phyloP scores from a whole-genome alignment of 192 early-diverging fungal genomes.

The Coemansia sp. region DNA sequence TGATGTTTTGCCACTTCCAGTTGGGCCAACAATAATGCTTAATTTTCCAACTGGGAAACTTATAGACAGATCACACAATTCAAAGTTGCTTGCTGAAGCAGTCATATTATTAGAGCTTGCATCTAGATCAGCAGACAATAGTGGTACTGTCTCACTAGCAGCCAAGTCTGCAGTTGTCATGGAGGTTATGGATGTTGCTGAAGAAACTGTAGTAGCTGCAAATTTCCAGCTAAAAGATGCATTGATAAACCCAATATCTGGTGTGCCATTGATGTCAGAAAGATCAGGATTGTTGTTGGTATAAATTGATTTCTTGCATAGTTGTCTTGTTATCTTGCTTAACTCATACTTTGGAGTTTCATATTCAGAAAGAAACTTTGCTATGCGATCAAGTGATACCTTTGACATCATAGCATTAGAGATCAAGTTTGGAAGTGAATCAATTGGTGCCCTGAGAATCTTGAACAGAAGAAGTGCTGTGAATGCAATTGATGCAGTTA shows the following conservation, averaged over 20 bases:
- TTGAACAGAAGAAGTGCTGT: slow-evolving; percentile 72
- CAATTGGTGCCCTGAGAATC: slow-evolving; percentile 58
- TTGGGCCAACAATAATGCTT: slow-evolving; percentile 80
- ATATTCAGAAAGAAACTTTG: slow-evolving; percentile 75
- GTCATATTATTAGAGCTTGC: background rate
- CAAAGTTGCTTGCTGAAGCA: slow-evolving; percentile 37
- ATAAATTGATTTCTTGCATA: slow-evolving; percentile 16
- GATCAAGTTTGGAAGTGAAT: slow-evolving; percentile 60
- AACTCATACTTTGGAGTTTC: slow-evolving; percentile 60
- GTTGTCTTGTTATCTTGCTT: slow-evolving; percentile 10
- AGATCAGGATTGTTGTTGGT: slow-evolving; percentile 21
- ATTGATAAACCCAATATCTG: slow-evolving; percentile 66
- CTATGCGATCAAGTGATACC: slow-evolving; percentile 71
- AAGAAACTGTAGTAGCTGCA: slow-evolving; percentile 10
- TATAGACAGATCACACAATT: slow-evolving; percentile 66
- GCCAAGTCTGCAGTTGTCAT: background rate
- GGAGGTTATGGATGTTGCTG: background rate
- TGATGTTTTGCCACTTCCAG: slow-evolving; percentile 86
- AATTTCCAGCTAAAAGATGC: slow-evolving; percentile 70
- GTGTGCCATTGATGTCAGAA: slow-evolving; percentile 33
- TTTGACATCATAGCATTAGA: slow-evolving; percentile 62
- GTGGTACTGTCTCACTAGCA: slow-evolving; percentile 12
- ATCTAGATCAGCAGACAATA: background rate
- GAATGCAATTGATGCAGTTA: slow-evolving; percentile 67
- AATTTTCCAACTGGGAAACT: slow-evolving; percentile 72